phyloP scores from a whole-genome alignment of 495 filamentous ascomycete species.

The Neurospora cerealis region DNA sequence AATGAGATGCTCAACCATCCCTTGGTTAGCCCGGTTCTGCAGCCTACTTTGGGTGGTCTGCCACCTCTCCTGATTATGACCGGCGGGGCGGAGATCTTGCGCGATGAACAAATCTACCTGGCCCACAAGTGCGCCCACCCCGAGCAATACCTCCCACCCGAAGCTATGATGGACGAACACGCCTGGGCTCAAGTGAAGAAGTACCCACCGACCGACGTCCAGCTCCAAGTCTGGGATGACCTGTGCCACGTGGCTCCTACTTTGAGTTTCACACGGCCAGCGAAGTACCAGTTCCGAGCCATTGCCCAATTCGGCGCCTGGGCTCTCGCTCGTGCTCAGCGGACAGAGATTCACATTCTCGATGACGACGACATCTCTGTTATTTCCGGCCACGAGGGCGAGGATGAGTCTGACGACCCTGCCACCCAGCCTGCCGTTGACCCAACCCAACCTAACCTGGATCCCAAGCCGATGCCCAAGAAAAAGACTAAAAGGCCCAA shows the following conservation, averaged over 20 bases:
- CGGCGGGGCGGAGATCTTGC: constrained; percentile 78
- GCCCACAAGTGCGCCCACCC: constrained; percentile 91
- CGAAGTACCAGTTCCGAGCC: constrained; percentile 82
- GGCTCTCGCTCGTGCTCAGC: constrained; percentile 75
- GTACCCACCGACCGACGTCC: constrained; percentile 78
- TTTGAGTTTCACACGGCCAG: constrained; percentile 83
- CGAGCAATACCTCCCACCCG: constrained; percentile 55
- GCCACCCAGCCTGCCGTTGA: background rate
- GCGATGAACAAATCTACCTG: constrained; percentile 90
- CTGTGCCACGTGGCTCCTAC: constrained; percentile 88
- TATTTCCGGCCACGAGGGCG: constrained; percentile 49
- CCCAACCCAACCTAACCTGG: background rate
- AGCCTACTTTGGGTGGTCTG: constrained; percentile 78
- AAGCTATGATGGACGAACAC: constrained; percentile 53
- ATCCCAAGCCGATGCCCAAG: background rate
- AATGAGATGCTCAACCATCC: constrained; percentile 83
- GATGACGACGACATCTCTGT: constrained; percentile 69
- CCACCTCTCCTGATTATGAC: constrained; percentile 78
- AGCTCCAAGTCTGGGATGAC: constrained; percentile 94
- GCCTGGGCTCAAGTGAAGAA: constrained; percentile 49
- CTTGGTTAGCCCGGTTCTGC: constrained; percentile 77
- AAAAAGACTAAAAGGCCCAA: background rate
- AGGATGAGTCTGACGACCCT: constrained; percentile 15
- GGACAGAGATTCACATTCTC: constrained; percentile 64
- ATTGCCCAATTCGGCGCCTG: constrained; percentile 89